Conservation (phyloP, 257 asterid species). For the Lantana camara region DNA sequence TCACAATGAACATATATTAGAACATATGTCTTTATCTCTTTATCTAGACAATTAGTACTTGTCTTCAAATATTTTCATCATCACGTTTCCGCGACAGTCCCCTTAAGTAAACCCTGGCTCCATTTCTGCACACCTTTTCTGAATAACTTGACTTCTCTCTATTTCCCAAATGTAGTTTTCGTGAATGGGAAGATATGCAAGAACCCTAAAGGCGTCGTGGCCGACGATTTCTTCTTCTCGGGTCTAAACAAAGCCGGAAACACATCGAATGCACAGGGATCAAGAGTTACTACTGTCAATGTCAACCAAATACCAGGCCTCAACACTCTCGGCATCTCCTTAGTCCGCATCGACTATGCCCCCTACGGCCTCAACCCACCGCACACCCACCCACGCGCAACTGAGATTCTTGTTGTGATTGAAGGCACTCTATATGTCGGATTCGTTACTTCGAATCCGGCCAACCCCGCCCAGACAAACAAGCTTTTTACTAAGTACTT, state of each 20-base stretch:
- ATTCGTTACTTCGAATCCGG: conserved; percentile 28
- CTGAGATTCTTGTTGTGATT: not conserved
- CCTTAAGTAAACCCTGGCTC: too few species aligned
- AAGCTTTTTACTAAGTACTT: conserved; percentile 9
- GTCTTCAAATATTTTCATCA: not conserved
- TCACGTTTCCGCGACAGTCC: not conserved
- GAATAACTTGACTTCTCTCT: not conserved
- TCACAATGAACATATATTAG: too few species aligned
- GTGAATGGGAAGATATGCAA: conserved; percentile 21
- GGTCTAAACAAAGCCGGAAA: conserved; percentile 2
- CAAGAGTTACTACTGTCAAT: not conserved
- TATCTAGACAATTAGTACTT: not conserved
- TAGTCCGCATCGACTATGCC: not conserved
- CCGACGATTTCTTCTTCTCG: not conserved
- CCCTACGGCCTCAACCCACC: conserved; percentile 4
- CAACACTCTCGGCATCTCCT: not conserved
- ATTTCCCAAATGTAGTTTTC: conserved; percentile 18
- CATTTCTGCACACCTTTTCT: not conserved
- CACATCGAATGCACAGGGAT: not conserved
- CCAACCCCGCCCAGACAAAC: conserved; percentile 8
- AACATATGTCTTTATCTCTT: too few species aligned
- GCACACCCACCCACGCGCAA: not conserved
- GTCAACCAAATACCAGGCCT: not conserved
- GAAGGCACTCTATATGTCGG: conserved; percentile 29
- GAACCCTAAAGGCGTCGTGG: not conserved